These are phyloP conservation scores for Blastobotrys petasosporus DNA, from an alignment of 1,139 yeast species.

Conservation along the genomic window DNA sequence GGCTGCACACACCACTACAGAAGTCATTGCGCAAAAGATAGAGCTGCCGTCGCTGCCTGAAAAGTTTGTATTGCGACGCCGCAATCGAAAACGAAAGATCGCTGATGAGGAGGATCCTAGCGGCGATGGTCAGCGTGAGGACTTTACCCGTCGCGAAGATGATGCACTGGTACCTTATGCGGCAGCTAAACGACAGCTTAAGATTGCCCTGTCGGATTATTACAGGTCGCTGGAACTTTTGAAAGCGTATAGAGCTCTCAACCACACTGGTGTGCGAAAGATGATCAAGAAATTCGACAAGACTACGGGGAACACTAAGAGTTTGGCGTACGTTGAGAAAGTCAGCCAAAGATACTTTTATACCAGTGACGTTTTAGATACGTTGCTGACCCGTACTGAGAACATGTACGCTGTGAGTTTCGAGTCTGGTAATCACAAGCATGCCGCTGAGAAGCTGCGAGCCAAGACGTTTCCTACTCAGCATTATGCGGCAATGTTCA, in stretches of 20 bases:
- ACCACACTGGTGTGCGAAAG: conserved; percentile 83
- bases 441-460: conserved; percentile 66
- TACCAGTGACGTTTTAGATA: conserved; percentile 61
- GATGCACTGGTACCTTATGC: conserved; percentile 42
- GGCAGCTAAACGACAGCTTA: conserved; percentile 68
- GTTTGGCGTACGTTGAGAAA: conserved; percentile 53
- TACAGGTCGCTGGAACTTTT: conserved; percentile 75
- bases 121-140: conserved; percentile 10
- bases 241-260: conserved; percentile 67
- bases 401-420: conserved; percentile 61
- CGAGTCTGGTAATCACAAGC: conserved; percentile 68
- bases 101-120: conserved; percentile 3
- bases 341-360: conserved; percentile 52
- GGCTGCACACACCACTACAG: conserved; percentile 21
- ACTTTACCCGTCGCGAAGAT: conserved; percentile 10
- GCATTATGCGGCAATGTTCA: conserved; percentile 31
- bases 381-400: conserved; percentile 56
- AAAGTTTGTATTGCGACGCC: neutral
- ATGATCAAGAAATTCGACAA: conserved; percentile 88
- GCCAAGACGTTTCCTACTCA: conserved; percentile 39
- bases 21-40: conserved; percentile 21
- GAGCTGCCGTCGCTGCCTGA: conserved; percentile 34
- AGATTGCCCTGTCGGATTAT: conserved; percentile 70
- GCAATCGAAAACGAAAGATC: neutral
- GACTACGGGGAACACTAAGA: conserved; percentile 46